Conservation (phyloP, 441 rosid species). For the Syzygium malaccense region DNA sequence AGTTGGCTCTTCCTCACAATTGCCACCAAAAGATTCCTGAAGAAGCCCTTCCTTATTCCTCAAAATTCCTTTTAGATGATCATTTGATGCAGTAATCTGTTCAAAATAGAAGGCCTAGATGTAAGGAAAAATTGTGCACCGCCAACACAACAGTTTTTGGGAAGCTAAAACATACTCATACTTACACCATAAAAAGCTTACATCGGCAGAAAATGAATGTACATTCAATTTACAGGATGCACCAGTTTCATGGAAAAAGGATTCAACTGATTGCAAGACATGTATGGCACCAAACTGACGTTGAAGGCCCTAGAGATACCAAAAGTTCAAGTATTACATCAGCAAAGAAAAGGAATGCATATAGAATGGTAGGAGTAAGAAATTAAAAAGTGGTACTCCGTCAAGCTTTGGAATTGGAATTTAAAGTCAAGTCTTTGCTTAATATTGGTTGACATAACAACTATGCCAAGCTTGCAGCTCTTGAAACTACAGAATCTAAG, state of each 20-base stretch:
- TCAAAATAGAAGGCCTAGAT: constrained; percentile 15
- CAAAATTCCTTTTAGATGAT: constrained; percentile 44
- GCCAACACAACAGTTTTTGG: background rate
- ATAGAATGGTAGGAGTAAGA: background rate
- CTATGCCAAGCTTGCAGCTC: background rate
- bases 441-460: background rate
- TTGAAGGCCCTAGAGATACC: constrained; percentile 46
- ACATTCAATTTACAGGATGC: constrained; percentile 63
- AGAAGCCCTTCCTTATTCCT: constrained; percentile 22
- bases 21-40: constrained; percentile 14
- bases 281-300: constrained; percentile 65
- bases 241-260: constrained; percentile 43
- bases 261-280: constrained; percentile 61
- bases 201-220: constrained; percentile 56
- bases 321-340: background rate
- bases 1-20: constrained; percentile 17
- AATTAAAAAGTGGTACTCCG: background rate
- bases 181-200: constrained; percentile 25
- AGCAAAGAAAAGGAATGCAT: background rate
- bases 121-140: constrained; percentile 12
- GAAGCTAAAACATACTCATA: background rate
- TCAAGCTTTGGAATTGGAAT: background rate
- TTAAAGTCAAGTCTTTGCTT: background rate
- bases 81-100: constrained; percentile 59
- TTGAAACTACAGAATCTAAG: background rate